Conservation (phyloP, 768 basidiomycete species). For the Suillus lakei region DNA sequence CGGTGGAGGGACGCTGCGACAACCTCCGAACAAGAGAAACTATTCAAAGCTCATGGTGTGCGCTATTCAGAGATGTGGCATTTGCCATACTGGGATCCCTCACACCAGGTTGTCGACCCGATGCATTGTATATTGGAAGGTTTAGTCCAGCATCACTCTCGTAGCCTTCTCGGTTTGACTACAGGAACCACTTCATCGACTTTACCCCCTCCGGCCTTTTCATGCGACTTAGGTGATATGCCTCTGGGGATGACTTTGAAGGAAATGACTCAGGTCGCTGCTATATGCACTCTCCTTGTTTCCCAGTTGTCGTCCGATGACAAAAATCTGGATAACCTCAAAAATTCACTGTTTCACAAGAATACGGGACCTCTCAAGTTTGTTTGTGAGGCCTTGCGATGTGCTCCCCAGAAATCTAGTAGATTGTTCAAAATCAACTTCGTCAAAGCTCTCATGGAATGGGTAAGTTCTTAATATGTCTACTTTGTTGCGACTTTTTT, state of each 20-base stretch:
- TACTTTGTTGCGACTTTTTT: not conserved
- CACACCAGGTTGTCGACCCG: slow-evolving; percentile 16
- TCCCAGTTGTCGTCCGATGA: not conserved
- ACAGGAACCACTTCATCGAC: not conserved
- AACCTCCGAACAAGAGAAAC: slow-evolving; percentile 4
- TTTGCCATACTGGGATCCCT: slow-evolving; percentile 29
- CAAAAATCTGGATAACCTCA: not conserved
- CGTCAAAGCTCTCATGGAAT: not conserved
- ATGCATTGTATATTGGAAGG: slow-evolving; percentile 22
- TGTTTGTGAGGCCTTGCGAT: not conserved
- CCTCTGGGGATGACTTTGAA: not conserved
- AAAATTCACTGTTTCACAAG: not conserved
- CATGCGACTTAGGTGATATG: not conserved
- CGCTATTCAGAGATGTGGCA: slow-evolving; percentile 19
- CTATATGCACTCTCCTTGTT: not conserved
- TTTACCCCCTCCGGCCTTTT: too few relatives aligned
- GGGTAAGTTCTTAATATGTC: not conserved
- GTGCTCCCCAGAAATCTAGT: not conserved
- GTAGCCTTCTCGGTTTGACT: not conserved
- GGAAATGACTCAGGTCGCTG: not conserved
- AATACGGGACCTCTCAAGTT: not conserved
- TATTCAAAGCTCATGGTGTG: slow-evolving; percentile 16
- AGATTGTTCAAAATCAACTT: not conserved
- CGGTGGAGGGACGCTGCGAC: slow-evolving; percentile 14
- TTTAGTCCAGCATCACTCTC: not conserved